Conservation (phyloP, 2,329 filamentous ascomycete genomes). For the Bipolaris victoriae region DNA sequence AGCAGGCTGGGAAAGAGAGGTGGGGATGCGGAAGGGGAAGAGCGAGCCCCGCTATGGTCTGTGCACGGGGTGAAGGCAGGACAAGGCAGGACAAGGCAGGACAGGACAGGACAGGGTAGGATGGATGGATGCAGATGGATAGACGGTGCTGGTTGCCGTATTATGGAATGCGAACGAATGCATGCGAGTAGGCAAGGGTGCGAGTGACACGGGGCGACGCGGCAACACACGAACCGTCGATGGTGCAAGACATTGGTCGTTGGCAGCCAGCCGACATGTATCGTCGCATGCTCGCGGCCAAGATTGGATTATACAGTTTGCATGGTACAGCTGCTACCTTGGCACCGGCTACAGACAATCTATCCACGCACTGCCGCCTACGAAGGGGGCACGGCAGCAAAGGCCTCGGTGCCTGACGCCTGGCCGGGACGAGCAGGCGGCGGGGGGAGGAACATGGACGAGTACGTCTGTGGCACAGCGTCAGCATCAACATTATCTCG, state of each 20-base stretch:
- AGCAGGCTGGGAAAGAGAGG: constrained; percentile 25
- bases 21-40: constrained; percentile 28
- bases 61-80: constrained; percentile 14
- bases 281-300: constrained; percentile 1
- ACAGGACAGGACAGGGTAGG: too few species aligned
- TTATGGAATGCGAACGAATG: constrained; percentile 7
- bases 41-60: constrained; percentile 18
- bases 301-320: constrained; percentile 22
- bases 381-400: constrained; percentile 55
- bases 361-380: constrained; percentile 22
- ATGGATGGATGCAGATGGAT: too few species aligned
- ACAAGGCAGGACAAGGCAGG: not conserved
- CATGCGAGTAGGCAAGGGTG: not conserved
- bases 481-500: constrained; percentile 13
- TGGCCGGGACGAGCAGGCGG: constrained; percentile 42
- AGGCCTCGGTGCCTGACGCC: constrained; percentile 55
- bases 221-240: constrained; percentile 2
- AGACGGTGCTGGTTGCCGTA: not conserved
- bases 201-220: constrained; percentile 2
- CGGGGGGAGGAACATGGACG: constrained; percentile 69
- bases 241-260: constrained; percentile 1
- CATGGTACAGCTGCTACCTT: constrained; percentile 22
- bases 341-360: constrained; percentile 5
- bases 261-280: constrained; percentile 3
- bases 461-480: constrained; percentile 55